A percentile compares a stretch with the other conserved stretches of the same genome.
phyloP scores from a whole-genome alignment of 2,329 filamentous ascomycete genomes.

The Cercospora beticola region DNA sequence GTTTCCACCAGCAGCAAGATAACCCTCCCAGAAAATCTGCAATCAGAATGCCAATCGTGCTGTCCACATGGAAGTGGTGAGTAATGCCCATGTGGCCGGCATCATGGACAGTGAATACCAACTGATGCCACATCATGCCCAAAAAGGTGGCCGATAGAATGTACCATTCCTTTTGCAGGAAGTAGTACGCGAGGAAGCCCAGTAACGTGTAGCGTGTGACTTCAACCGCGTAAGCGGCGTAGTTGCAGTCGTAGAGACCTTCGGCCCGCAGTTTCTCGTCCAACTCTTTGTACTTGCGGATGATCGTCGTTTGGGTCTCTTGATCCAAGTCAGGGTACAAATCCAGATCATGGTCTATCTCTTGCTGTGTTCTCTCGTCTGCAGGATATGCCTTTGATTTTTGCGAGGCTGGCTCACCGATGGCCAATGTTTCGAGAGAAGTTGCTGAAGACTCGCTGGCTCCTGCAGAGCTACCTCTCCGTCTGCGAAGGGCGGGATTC shows the following conservation, averaged over 20 bases:
- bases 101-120: conserved; percentile 92
- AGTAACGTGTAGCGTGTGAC: conserved; percentile 68
- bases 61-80: conserved; percentile 80
- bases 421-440: conserved; percentile 57
- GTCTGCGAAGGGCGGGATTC: conserved; percentile 37
- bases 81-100: conserved; percentile 97
- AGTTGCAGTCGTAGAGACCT: conserved; percentile 82
- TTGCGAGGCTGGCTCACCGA: conserved; percentile 37
- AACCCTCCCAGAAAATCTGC: conserved; percentile 87
- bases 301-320: conserved; percentile 71
- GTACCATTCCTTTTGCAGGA: conserved; percentile 46
- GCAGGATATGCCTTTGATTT: conserved; percentile 53
- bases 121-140: conserved; percentile 87
- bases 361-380: conserved; percentile 70
- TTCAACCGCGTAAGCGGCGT: conserved; percentile 75
- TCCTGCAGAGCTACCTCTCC: conserved; percentile 37
- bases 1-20: conserved; percentile 95
- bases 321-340: conserved; percentile 79
- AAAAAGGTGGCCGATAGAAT: conserved; percentile 69
- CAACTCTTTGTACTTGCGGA: conserved; percentile 77
- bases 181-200: conserved; percentile 58
- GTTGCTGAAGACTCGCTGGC: conserved; percentile 54
- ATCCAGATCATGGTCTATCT: conserved; percentile 71
- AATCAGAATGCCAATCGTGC: conserved; percentile 82
- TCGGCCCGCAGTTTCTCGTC: conserved; percentile 69